A percentile compares a stretch with the other conserved stretches of the same genome.
phyloP scores from a whole-genome alignment of 2,329 filamentous ascomycete species.

The Simplicillium sp. region DNA sequence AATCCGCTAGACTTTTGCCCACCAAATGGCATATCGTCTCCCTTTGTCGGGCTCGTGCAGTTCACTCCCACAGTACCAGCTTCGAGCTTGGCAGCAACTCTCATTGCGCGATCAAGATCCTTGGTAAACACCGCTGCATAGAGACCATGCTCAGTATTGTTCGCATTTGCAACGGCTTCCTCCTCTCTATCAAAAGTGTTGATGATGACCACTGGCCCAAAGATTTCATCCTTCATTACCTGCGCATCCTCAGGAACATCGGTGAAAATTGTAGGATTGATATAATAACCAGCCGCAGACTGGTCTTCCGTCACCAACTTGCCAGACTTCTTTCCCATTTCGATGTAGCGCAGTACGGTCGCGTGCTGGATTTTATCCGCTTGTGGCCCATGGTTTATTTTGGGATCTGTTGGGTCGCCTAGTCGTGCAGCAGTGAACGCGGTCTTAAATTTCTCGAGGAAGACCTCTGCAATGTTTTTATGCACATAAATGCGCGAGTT shows the following conservation, averaged over 20 bases:
- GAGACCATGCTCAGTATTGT: slow-evolving; percentile 43
- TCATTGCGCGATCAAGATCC: slow-evolving; percentile 35
- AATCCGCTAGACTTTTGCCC: slow-evolving; percentile 12
- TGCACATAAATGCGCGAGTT: slow-evolving; percentile 51
- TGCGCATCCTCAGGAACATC: slow-evolving; percentile 16
- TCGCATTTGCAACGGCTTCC: slow-evolving; percentile 21
- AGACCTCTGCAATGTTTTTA: slow-evolving; percentile 38
- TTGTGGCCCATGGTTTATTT: slow-evolving; percentile 33
- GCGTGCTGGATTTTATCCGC: slow-evolving; percentile 41
- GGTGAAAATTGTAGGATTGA: slow-evolving; percentile 18
- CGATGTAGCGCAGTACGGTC: slow-evolving; percentile 33
- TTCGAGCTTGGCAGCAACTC: slow-evolving; percentile 41
- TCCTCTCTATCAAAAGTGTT: slow-evolving; percentile 27
- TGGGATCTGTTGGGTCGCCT: slow-evolving; percentile 22
- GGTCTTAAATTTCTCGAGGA: slow-evolving; percentile 47
- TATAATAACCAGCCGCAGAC: slow-evolving; percentile 14
- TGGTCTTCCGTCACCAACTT: slow-evolving; percentile 9
- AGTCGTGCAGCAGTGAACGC: slow-evolving; percentile 30
- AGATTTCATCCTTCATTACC: slow-evolving; percentile 53
- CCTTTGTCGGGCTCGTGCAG: slow-evolving; percentile 23
- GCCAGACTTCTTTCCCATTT: slow-evolving; percentile 32
- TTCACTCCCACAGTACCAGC: slow-evolving; percentile 53
- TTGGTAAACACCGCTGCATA: slow-evolving; percentile 47
- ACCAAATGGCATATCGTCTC: slow-evolving; percentile 12
- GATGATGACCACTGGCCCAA: slow-evolving; percentile 53